Evolutionary conservation across 495 filamentous ascomycete species (phyloP).

Genomic region (Penicillium arizonense): DNA sequence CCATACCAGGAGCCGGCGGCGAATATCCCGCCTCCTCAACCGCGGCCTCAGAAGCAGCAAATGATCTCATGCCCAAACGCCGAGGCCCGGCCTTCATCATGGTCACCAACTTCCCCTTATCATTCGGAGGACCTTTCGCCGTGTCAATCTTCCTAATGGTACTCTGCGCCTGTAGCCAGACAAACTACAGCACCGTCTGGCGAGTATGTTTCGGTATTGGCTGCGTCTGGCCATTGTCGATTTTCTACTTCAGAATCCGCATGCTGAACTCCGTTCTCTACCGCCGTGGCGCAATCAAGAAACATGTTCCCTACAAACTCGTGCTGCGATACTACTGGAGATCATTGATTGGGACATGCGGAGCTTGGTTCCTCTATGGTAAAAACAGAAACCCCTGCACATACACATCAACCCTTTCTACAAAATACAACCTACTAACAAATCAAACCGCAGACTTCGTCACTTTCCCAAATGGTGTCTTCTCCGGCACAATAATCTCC

Average conservation of each 20-base stretch:
- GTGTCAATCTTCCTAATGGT: conserved; percentile 50
- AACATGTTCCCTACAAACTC: conserved; percentile 42
- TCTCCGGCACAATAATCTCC: conserved; percentile 49
- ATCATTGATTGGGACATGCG: conserved; percentile 45
- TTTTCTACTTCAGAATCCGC: conserved; percentile 53
- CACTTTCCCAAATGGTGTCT: conserved; percentile 50
- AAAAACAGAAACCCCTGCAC: neutral
- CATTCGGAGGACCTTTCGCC: conserved; percentile 49
- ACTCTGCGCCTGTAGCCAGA: conserved; percentile 35
- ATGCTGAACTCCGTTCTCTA: conserved; percentile 54
- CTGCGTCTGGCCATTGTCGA: conserved; percentile 46
- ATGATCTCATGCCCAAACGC: conserved; percentile 41
- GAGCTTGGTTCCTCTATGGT: conserved; percentile 54
- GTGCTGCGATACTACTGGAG: conserved; percentile 49
- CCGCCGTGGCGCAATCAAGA: conserved; percentile 47
- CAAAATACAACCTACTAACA: neutral
- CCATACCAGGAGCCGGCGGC: conserved; percentile 29
- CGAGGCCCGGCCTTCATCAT: conserved; percentile 53
- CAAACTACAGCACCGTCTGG: conserved; percentile 48
- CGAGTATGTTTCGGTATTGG: conserved; percentile 52
- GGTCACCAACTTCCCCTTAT: conserved; percentile 51
- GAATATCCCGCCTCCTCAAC: conserved; percentile 49
- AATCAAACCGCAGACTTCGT: conserved; percentile 22
- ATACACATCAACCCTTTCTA: neutral
- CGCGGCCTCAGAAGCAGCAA: conserved; percentile 49